These are phyloP conservation scores for Aspergillus sp. DNA, from an alignment of 2,329 filamentous ascomycete species.

Conservation along the genomic window DNA sequence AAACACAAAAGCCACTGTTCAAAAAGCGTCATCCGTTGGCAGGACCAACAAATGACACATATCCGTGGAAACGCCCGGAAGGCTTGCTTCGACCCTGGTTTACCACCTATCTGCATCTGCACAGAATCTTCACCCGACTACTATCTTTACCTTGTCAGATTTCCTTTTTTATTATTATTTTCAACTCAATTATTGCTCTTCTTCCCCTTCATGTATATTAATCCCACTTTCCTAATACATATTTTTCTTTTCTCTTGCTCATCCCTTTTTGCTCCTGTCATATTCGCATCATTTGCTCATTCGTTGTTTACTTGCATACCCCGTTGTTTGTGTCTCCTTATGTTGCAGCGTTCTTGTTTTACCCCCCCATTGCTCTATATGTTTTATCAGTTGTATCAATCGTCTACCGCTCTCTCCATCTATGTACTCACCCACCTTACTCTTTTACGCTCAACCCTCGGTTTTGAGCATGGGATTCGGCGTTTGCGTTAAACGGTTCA, in stretches of 20 bases:
- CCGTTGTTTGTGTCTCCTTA: too few relatives aligned
- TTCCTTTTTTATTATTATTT: not conserved
- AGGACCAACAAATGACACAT: not conserved
- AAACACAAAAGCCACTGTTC: not conserved
- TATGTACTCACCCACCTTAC: too few relatives aligned
- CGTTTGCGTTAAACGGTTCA: too few relatives aligned
- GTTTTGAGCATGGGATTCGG: too few relatives aligned
- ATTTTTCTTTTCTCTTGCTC: conserved; percentile 4
- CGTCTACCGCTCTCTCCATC: too few relatives aligned
- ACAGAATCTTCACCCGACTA: not conserved
- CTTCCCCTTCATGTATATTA: conserved; percentile 2
- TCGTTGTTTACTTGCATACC: too few relatives aligned
- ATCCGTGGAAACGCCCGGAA: not conserved
- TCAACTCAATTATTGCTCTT: not conserved
- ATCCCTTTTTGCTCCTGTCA: conserved; percentile 21
- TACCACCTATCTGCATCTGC: not conserved
- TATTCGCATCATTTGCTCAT: too few relatives aligned
- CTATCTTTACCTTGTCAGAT: not conserved
- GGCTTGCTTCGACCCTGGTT: not conserved
- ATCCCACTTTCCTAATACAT: not conserved
- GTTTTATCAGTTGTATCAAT: too few relatives aligned
- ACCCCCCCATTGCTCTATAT: too few relatives aligned
- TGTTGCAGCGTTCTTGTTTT: too few relatives aligned
- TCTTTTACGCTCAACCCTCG: too few relatives aligned
- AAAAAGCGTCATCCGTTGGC: not conserved